These are phyloP conservation scores for Pseudocercospora pini-densiflorae DNA, from an alignment of 2,329 filamentous ascomycete genomes.

Conservation along the genomic window DNA sequence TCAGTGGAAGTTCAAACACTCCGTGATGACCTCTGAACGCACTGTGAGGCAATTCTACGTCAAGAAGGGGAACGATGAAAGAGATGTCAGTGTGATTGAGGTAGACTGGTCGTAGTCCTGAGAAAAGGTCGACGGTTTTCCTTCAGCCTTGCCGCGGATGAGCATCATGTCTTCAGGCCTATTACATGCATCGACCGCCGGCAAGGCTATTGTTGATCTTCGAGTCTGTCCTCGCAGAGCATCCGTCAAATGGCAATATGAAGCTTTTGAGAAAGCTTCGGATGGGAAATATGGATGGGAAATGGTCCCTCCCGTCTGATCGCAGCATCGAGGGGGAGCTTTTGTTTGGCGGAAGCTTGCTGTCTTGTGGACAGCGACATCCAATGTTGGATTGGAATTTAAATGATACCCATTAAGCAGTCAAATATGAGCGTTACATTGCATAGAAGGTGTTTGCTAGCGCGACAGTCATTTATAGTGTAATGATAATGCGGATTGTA, in stretches of 20 bases:
- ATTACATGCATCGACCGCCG: not conserved
- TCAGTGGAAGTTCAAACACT: conserved; percentile 33
- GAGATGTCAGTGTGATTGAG: conserved; percentile 32
- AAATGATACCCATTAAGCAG: not conserved
- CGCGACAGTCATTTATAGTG: not conserved
- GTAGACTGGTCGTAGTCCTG: conserved; percentile 32
- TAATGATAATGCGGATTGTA: not conserved
- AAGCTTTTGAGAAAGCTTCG: not conserved
- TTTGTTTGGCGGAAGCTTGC: not conserved
- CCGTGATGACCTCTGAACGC: conserved; percentile 26
- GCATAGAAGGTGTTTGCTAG: not conserved
- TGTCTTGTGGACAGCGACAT: not conserved
- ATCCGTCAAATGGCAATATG: not conserved
- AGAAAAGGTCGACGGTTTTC: not conserved
- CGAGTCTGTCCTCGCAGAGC: not conserved
- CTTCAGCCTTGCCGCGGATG: not conserved
- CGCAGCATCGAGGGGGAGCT: not conserved
- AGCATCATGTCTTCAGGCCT: not conserved
- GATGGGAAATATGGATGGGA: not conserved
- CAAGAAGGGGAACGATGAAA: conserved; percentile 20
- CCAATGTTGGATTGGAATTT: not conserved
- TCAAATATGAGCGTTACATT: not conserved
- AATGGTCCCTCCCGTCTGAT: not conserved
- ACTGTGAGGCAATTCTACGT: conserved; percentile 38
- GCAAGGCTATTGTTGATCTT: not conserved